Percentiles rank a stretch among this genome's conserved stretches.
These are phyloP conservation scores for Cladosporium sp. DNA, from an alignment of 2,329 filamentous ascomycete species.

Conservation along the genomic window DNA sequence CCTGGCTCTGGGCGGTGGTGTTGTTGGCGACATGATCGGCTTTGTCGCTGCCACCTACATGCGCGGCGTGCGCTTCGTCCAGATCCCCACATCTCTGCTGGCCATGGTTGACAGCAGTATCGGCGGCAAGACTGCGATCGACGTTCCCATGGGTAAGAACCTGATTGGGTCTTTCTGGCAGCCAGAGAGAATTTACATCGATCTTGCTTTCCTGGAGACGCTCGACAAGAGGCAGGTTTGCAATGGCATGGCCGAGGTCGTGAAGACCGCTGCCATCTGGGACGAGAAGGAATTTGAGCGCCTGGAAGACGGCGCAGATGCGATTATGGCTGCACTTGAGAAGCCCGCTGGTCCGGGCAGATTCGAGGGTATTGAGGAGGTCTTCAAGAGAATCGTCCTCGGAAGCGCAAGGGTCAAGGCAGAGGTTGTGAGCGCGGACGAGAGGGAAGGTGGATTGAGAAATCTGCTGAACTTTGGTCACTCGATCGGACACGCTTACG, in stretches of 20 bases:
- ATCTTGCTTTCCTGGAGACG: slow-evolving; percentile 84
- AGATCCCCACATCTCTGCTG: slow-evolving; percentile 89
- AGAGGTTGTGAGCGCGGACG: slow-evolving; percentile 86
- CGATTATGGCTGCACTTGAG: slow-evolving; percentile 68
- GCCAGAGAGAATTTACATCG: slow-evolving; percentile 87
- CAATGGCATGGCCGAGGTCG: slow-evolving; percentile 96
- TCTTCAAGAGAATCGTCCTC: slow-evolving; percentile 61
- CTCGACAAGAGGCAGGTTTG: slow-evolving; percentile 85
- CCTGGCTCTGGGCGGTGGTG: slow-evolving; percentile 88
- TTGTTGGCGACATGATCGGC: slow-evolving; percentile 96
- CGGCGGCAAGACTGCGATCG: slow-evolving; percentile 96
- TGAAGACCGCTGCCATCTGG: slow-evolving; percentile 86
- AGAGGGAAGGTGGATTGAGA: slow-evolving; percentile 85
- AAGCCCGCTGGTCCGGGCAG: slow-evolving; percentile 51
- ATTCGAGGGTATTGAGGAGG: slow-evolving; percentile 57
- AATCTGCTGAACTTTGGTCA: slow-evolving; percentile 97
- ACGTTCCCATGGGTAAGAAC: slow-evolving; percentile 93
- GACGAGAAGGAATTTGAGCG: slow-evolving; percentile 78
- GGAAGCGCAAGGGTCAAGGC: slow-evolving; percentile 93
- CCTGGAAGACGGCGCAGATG: slow-evolving; percentile 72
- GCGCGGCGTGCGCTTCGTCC: slow-evolving; percentile 91
- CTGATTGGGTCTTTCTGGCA: slow-evolving; percentile 96
- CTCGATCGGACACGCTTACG: slow-evolving; percentile 93
- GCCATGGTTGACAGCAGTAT: slow-evolving; percentile 99
- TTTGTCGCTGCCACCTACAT: slow-evolving; percentile 98